A percentile compares a stretch with the other conserved stretches of the same genome.
Conservation (phyloP, 176 grass and related monocot genomes). For the Musa schizocarpa region DNA sequence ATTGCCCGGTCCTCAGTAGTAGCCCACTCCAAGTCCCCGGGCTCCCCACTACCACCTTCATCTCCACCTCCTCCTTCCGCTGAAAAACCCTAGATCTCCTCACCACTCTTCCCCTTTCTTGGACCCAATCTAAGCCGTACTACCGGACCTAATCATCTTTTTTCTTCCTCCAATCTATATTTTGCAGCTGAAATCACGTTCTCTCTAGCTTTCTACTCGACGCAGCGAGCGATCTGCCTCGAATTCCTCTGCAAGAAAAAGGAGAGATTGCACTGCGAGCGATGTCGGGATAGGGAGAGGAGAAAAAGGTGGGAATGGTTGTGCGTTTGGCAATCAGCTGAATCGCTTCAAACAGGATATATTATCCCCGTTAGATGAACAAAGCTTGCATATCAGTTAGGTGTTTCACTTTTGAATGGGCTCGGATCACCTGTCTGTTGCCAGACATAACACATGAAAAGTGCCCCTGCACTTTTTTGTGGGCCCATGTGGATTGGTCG, state of each 20-base stretch:
- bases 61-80: background rate
- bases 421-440: no score
- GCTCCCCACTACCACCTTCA: conserved; percentile 18
- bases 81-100: background rate
- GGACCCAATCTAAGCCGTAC: background rate
- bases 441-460: no score
- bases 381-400: no score
- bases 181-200: background rate
- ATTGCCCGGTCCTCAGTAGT: conserved; percentile 16
- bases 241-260: background rate
- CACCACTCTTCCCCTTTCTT: background rate
- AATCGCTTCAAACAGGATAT: background rate
- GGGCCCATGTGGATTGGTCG: no score
- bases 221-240: background rate
- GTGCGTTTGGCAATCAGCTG: background rate
- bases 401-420: no score
- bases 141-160: background rate
- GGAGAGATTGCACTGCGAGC: background rate
- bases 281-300: background rate
- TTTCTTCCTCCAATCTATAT: background rate
- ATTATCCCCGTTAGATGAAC: background rate
- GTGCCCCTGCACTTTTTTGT: no score
- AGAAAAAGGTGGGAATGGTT: background rate
- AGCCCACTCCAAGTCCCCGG: conserved; percentile 17
- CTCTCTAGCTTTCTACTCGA: background rate